Base-by-base conservation (phyloP, 2,329 filamentous ascomycete species). In the Teratosphaeria nubilosa region DNA sequence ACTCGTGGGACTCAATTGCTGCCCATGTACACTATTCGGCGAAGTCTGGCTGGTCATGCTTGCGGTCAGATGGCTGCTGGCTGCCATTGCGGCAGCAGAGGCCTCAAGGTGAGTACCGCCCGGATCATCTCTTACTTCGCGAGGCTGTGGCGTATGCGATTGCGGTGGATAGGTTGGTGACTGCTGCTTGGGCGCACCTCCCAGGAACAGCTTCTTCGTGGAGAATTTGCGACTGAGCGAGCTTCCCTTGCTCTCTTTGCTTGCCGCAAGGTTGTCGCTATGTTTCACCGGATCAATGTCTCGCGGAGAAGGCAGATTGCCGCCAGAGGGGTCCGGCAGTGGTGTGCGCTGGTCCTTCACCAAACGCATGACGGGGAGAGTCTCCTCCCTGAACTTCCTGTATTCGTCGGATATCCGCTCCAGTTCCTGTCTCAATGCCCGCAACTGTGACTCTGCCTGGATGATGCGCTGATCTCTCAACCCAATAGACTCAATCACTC, bases 281-380 rank as follows among this genome's bases (percentile, higher is more conserved):
- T 65, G 62, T 56, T 66, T 64, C 5, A 60, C 34, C 16, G 65
- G 54, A 4, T 70, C 69, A 2, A 61, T 55, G n/a, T 70, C 69
- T 30, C 69, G 65, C 52, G 69, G 69, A 27, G 69, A 70, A 22
- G 69, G 69, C 48, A 71, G 65, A 7, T 65, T 65, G 34, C 66
- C 68, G 20, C 66, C 67, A 22, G 68, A 58, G 22, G 76, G 75
- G 41, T 77, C 77, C 50, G 91, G 91, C 24, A 97, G 78, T 37
- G 92, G 92, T 70, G 96, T 90, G 63, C 91, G 88, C 66, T 87
- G 87, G 71, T 97, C 91, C 76, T 97, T 97, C 67, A 86, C 88
- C 69, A 96, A 85, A 62, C 91, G 89, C 68, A 96, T 84, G 22
- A 95, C 86, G 3, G 94, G 92, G 32, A 97, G 80, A 69, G 96